Base-by-base conservation (phyloP, 83 land plant species). In the Isoetes engelmannii region DNA sequence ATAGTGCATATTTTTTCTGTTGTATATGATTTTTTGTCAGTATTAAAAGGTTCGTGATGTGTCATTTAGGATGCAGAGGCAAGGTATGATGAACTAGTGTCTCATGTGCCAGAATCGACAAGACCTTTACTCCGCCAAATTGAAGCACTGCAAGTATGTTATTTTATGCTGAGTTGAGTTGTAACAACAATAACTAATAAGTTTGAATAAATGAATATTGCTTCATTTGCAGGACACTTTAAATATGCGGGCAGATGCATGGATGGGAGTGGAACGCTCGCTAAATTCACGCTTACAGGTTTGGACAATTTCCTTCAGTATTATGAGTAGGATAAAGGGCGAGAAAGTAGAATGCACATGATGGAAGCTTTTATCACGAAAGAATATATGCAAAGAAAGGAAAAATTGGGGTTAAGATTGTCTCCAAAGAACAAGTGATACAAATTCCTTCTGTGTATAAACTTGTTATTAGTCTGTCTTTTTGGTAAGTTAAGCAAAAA, bases 61-160 rank as follows among this genome's bases (percentile, higher is more conserved):
- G 12, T 70, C 13, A 17, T 74, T 20, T 71, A 95, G 99, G 99
- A 89, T 63, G 94, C 97, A 73, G 99, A 95, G 68, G 83, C 81
- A 43, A 84, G 99, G 6, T 95, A 87, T 74, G 96, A 91, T 76
- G 99, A 91, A 75, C 77, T 95, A 69, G 81, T 86, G 19, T 69
- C 87, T 17, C 86, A 86, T 69, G 92, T 95, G 70, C 99, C 99
- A 15, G 99, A 95, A 62, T 95, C 99, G 45, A 95, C 99, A 43
- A 82, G 99, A 68, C 99, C 99, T 66, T 82, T 95, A 64, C 74
- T 91, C 43, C 88, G 97, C 54, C 97, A 95, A 73, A 95, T 95
- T 79, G 99, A 95, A 88, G 99, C 93, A 12, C 82, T 95, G 81
- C 88, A 89, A 89, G 99, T 90, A 28, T 19, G 37, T 28, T 28